Evolutionary conservation across 345 rosid species (phyloP).

Genomic region (Syzygium oleosum): DNA sequence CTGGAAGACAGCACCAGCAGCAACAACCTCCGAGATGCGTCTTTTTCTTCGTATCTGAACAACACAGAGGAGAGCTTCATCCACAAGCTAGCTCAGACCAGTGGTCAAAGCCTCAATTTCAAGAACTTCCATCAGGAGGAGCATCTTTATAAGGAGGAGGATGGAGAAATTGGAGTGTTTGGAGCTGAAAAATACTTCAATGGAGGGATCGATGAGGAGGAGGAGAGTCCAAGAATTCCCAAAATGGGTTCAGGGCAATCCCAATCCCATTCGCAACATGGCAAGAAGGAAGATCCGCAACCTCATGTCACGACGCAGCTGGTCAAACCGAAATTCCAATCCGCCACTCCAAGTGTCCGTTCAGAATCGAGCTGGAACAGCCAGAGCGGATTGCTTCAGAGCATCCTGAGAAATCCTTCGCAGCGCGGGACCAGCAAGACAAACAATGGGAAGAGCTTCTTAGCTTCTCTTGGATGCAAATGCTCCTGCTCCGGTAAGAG

Average conservation of each 20-base stretch:
- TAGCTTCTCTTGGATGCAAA: constrained; percentile 47
- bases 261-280: constrained; percentile 4
- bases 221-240: constrained; percentile 20
- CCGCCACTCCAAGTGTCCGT: constrained; percentile 37
- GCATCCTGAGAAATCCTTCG: neutral
- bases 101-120: constrained; percentile 6
- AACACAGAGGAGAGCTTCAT: constrained; percentile 26
- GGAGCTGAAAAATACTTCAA: constrained; percentile 83
- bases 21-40: constrained; percentile 20
- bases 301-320: constrained; percentile 1
- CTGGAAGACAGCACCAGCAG: constrained; percentile 4
- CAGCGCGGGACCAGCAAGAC: constrained; percentile 13
- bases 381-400: constrained; percentile 35
- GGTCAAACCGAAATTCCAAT: constrained; percentile 8
- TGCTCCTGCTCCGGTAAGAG: constrained; percentile 42
- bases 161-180: constrained; percentile 69
- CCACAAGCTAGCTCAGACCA: constrained; percentile 14
- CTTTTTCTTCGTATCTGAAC: constrained; percentile 45
- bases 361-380: constrained; percentile 64
- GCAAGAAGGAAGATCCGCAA: neutral
- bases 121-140: constrained; percentile 2
- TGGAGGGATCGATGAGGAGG: constrained; percentile 34
- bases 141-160: constrained; percentile 28
- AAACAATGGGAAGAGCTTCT: constrained; percentile 30
- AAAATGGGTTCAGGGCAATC: neutral